Base-by-base conservation (phyloP, 2,329 filamentous ascomycete species). In the Raffaelea arxii region DNA sequence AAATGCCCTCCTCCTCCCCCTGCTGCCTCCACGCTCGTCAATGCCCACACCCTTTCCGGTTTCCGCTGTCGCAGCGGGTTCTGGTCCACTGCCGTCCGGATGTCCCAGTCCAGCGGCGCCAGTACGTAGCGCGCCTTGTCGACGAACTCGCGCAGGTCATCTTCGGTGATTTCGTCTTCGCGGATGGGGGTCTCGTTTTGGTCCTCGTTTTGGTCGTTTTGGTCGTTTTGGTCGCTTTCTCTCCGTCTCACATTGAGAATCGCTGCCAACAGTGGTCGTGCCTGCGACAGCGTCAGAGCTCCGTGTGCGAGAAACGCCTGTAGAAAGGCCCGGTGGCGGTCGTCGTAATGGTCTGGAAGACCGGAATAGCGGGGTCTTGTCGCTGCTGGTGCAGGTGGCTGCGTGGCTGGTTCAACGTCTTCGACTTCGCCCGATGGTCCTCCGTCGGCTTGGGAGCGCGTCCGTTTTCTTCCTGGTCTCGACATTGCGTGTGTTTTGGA, bases 11-110 rank as follows among this genome's bases (percentile, higher is more conserved):
- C 70, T 0, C 83, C 71, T 49, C 91, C 70, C 0, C 83, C 71
- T 63, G 98, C 92, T 51, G 84, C 88, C 10, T 85, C 83, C 1
- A 84, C 87, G 65, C 98, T 98, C 41, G 97, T 83, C 27, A 98
- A 72, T 2, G 86, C 87, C 62, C 82, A 95, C 21, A 89, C 69
- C n/a, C 80, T 77, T 56, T 79, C 69, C 53, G 77, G 78, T 10
- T 72, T 73, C 41, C 18, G 25, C 27, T 41, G 27, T 9, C 27
- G 27, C 9, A 9, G 27, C 32, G 7, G 32, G 14, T 5, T 36
- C 62, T 96, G 90, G 56, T 92, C 79, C 30, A 78, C 66, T 4
- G 78, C 77, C 58, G 74, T 84, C 51, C 88, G 80, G 58, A 98
- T 88, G 62, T 96, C 90, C 54, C 89, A 81, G 67, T 97, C 91